Conservation (phyloP, 1,284 basidiomycete genomes). For the Thelephora terrestris region DNA sequence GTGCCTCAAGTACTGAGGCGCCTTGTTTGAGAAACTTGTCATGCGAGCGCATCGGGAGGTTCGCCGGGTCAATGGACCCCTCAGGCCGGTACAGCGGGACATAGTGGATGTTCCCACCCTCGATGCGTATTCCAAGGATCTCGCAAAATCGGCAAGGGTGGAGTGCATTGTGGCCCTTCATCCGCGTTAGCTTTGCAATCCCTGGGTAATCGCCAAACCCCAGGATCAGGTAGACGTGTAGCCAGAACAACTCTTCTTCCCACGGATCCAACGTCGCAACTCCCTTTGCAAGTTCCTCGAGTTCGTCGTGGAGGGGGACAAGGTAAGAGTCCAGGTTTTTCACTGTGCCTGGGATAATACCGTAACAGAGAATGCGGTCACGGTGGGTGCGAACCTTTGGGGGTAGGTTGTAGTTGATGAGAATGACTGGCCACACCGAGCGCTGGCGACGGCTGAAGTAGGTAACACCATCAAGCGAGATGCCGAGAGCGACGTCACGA, state of each 20-base stretch:
- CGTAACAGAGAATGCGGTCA: slow-evolving; percentile 19
- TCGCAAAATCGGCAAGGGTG: slow-evolving; percentile 34
- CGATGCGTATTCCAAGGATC: slow-evolving; percentile 25
- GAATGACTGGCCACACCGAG: slow-evolving; percentile 19
- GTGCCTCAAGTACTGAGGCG: slow-evolving; percentile 20
- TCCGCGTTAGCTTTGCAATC: slow-evolving; percentile 30
- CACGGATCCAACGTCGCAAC: slow-evolving; percentile 17
- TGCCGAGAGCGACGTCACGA: slow-evolving; percentile 21
- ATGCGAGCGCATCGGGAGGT: slow-evolving; percentile 30
- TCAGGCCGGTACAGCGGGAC: too few species aligned
- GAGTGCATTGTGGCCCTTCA: slow-evolving; percentile 37
- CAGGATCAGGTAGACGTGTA: slow-evolving; percentile 20
- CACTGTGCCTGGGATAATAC: slow-evolving; percentile 26
- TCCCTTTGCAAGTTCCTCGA: slow-evolving; percentile 18
- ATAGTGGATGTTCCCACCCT: too few species aligned
- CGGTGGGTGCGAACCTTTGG: slow-evolving; percentile 18
- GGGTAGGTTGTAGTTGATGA: slow-evolving; percentile 23
- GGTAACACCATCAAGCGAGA: slow-evolving; percentile 22
- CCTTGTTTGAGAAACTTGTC: slow-evolving; percentile 23
- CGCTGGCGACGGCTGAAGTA: slow-evolving; percentile 17
- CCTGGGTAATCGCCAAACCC: slow-evolving; percentile 33
- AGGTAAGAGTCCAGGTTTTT: slow-evolving; percentile 23
- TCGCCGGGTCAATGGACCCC: slow-evolving; percentile 7
- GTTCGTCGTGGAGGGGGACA: slow-evolving; percentile 20
- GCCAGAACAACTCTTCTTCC: slow-evolving; percentile 10